Base-by-base conservation (phyloP, 805 yeast genomes). In the Ogataea paradorogensis region DNA sequence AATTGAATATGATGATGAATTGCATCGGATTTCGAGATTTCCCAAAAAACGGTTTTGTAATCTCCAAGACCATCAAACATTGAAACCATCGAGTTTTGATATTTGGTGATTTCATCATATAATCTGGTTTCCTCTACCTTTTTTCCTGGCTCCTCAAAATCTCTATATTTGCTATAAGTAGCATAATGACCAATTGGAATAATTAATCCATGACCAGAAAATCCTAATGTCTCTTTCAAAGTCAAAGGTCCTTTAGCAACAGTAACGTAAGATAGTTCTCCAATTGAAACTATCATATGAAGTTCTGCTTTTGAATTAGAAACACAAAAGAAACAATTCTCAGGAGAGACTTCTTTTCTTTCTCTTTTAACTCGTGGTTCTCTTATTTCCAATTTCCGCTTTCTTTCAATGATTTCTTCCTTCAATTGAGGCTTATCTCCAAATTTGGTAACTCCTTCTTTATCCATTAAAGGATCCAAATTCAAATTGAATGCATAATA, bases 191-290 rank as follows among this genome's bases (percentile, higher is more conserved):
- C 78, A 14, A 90, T 74, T 0, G 96, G 95, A 9, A 88, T 77
- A 7, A 90, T 70, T 30, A 89, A 66, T 15, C 86, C 85, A 65
- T 89, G 96, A 0, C 95, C 96, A 0, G 95, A 76, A 53, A 85
- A 80, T 7, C 67, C 64, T 3, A 73, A 61, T 10, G 66, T 65
- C 9, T 58, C 61, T 1, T 82, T 76, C 20, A 71, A 61, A 1
- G 85, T 76, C 14, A 89, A 61, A 0, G 97, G 96, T 0, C 97
- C 97, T 55, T 84, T 88, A 0, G 95, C 95, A 11, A 81, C 69
- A 0, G 96, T 82, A 42, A 89, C 35, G 56, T 88, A 89, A 0
- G 78, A 63, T 32, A 68, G 66, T 9, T 73, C 71, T 0, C 86
- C 91, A 37, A 90, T 82, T 0, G 93, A 76, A 1, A 88, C 71